Evolutionary conservation across 2,329 filamentous ascomycete genomes (phyloP).

Genomic region (Diaporthe vexans): DNA sequence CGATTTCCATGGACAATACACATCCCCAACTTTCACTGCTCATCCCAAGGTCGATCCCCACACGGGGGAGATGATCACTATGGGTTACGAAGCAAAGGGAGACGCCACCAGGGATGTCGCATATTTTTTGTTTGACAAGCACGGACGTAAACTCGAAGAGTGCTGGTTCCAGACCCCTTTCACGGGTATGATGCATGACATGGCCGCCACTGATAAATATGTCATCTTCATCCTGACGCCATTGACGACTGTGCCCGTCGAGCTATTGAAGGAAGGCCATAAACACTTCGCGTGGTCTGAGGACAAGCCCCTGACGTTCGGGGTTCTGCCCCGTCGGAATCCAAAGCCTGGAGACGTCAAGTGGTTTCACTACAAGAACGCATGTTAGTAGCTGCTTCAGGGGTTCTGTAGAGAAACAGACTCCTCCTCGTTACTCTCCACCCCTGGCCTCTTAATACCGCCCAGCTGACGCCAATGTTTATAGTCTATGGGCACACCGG

Average conservation of each 20-base stretch:
- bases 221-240: conserved; percentile 35
- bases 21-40: conserved; percentile 62
- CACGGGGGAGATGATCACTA: conserved; percentile 66
- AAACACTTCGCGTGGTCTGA: conserved; percentile 37
- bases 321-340: conserved; percentile 25
- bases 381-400: neutral
- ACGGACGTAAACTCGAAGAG: conserved; percentile 33
- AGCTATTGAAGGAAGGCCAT: conserved; percentile 32
- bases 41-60: conserved; percentile 66
- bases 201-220: conserved; percentile 28
- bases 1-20: conserved; percentile 65
- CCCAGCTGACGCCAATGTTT: neutral
- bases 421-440: too few species aligned
- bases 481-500: conserved; percentile 34
- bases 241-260: conserved; percentile 19
- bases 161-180: conserved; percentile 36
- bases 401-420: rapidly evolving
- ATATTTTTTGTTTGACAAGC: conserved; percentile 32
- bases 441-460: neutral
- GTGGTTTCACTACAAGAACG: conserved; percentile 34
- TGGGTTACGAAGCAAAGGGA: conserved; percentile 63
- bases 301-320: conserved; percentile 34
- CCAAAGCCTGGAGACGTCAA: conserved; percentile 32
- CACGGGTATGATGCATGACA: conserved; percentile 36
- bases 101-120: conserved; percentile 58